These are phyloP conservation scores for Artemisia annua DNA, from an alignment of 129 eudicot species.

Conservation along the genomic window DNA sequence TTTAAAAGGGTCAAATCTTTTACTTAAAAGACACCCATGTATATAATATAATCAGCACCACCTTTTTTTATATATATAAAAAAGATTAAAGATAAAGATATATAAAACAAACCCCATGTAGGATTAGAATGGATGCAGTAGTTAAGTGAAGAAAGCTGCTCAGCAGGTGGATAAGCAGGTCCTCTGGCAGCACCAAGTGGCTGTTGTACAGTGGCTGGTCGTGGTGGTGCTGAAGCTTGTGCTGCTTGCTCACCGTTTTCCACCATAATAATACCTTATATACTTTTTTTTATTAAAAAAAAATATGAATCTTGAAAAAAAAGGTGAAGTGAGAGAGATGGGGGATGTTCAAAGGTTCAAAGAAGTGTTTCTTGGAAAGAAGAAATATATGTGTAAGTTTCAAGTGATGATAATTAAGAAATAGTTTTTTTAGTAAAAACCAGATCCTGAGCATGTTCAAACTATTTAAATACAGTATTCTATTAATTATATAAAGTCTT, in stretches of 20 bases:
- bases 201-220: constrained; percentile 50
- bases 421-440: constrained; percentile 13
- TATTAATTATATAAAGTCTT: too few relatives aligned
- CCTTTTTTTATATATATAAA: not conserved
- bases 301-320: constrained; percentile 28
- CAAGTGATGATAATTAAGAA: constrained; percentile 12
- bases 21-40: constrained; percentile 6
- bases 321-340: constrained; percentile 3
- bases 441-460: constrained; percentile 38
- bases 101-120: constrained; percentile 62
- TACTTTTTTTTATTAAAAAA: too few relatives aligned
- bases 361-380: constrained; percentile 31
- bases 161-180: constrained; percentile 74
- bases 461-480: constrained; percentile 26
- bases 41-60: too few relatives aligned
- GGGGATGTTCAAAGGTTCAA: constrained; percentile 9
- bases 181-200: constrained; percentile 79
- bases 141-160: constrained; percentile 71
- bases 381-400: constrained; percentile 25
- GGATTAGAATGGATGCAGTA: constrained; percentile 99
- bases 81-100: not conserved
- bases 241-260: constrained; percentile 54
- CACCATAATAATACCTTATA: constrained; percentile 40
- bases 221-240: constrained; percentile 24
- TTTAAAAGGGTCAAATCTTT: constrained; percentile 3